Conservation (phyloP, 108 stramenopile genomes). For the Cyclotella atomus region DNA sequence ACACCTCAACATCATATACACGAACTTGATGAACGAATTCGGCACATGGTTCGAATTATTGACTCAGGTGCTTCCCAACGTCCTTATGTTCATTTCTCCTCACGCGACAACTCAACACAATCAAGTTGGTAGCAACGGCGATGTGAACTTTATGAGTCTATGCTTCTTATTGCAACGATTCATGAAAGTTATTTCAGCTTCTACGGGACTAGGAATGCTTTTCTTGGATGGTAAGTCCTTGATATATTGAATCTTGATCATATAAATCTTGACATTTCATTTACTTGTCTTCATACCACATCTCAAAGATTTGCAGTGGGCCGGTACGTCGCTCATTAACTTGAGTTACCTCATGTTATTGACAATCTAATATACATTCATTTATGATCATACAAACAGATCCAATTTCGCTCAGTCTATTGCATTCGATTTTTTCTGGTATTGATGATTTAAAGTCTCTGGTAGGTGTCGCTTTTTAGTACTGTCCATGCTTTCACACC, state of each 20-base stretch:
- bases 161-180: slow-evolving; percentile 10
- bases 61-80: slow-evolving; percentile 27
- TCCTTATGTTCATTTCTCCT: slow-evolving; percentile 3
- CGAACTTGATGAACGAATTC: slow-evolving; percentile 1
- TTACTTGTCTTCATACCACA: slow-evolving; percentile 9
- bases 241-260: no score
- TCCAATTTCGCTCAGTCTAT: background rate
- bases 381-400: background rate
- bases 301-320: slow-evolving; percentile 2
- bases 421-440: background rate
- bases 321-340: no score
- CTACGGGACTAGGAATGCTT: slow-evolving; percentile 6
- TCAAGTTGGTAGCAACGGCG: background rate
- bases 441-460: background rate
- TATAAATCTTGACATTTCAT: no score
- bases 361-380: background rate
- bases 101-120: background rate
- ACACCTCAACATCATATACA: background rate
- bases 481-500: background rate
- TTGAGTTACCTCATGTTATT: slow-evolving; percentile 12
- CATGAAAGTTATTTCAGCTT: slow-evolving; percentile 35
- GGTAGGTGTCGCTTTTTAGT: background rate
- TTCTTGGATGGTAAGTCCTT: no score
- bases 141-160: background rate
- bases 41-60: slow-evolving; percentile 28